Percentiles rank a stretch among this genome's conserved stretches.
Conservation (phyloP, 768 basidiomycete species). For the Mrakia gelida region DNA sequence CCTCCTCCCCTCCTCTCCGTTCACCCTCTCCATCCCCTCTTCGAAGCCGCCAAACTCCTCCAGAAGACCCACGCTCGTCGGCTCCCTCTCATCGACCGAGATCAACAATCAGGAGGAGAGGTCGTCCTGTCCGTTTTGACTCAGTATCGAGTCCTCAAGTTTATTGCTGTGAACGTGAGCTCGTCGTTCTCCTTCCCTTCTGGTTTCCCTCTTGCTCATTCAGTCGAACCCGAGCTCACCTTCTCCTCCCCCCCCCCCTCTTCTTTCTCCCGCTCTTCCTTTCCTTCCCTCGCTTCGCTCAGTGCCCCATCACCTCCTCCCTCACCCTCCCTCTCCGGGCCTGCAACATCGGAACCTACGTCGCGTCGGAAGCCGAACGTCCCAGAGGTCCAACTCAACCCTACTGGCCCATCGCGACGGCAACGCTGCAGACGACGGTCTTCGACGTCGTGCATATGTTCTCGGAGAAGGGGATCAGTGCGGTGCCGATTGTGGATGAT, state of each 20-base stretch:
- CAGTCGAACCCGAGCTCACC: background rate
- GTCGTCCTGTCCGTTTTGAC: slow-evolving; percentile 93
- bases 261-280: background rate
- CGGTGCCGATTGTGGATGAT: slow-evolving; percentile 87
- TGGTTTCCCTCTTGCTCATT: slow-evolving; percentile 25
- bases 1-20: slow-evolving; percentile 85
- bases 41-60: slow-evolving; percentile 80
- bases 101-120: slow-evolving; percentile 90
- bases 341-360: slow-evolving; percentile 79
- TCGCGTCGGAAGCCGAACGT: slow-evolving; percentile 49
- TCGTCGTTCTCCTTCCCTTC: background rate
- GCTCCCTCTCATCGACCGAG: slow-evolving; percentile 85
- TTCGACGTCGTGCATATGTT: slow-evolving; percentile 99
- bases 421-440: slow-evolving; percentile 82
- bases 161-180: slow-evolving; percentile 91
- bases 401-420: slow-evolving; percentile 86
- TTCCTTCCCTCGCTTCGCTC: background rate
- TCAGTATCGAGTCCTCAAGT: slow-evolving; percentile 96
- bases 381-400: slow-evolving; percentile 29
- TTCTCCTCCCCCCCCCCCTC: background rate
- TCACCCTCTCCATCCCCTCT: slow-evolving; percentile 79
- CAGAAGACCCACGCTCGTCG: slow-evolving; percentile 94
- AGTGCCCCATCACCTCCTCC: slow-evolving; percentile 32
- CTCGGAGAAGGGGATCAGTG: slow-evolving; percentile 88
- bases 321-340: slow-evolving; percentile 74